Evolutionary conservation across 2,329 filamentous ascomycete species (phyloP), one percentile per base, ranked within the genome.

Genomic region (Xylaria arbuscula): DNA sequence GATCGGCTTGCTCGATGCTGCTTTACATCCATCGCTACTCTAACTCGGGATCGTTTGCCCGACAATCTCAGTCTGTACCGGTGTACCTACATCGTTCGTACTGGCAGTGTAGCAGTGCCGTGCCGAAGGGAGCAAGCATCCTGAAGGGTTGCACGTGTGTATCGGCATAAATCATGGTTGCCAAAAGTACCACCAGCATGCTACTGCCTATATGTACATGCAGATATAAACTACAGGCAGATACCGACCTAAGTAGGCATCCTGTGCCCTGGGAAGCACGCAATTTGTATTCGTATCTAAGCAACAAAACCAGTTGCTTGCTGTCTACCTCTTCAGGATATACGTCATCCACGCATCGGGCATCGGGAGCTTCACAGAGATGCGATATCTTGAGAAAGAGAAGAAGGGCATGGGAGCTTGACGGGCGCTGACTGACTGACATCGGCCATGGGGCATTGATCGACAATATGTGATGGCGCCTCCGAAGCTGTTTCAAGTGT

Each of bases 401-500:
- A 32, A 55, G 57, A 59, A 13, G 11, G 24, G n/a, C 17, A 28
- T 5, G 5, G 28, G 28, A 36, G 40, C 13, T 17, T 42, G 38
- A 42, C 38, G 11, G 38, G 11, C 28, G 28, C 38, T 19, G 19
- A 50, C 59, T 22, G 22, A 62, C 22, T 54, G 22, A 64, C 17
- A 9, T 10, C 9, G 36, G 62, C 36, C 47, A 62, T 62, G 67
- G 64, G 67, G 68, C 67, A 72, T 76, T 76, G 75, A 75, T 73
- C 62, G 75, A 73, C 73, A 73, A 73, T 73, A 72, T 72, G 74
- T 71, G 68, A 75, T 73, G 69, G 72, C 68, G 72, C 60, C 68
- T 70, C 73, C 62, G 70, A 28, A 40, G 61, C 53, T 74, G 76
- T 78, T 78, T 78, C 76, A 77, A 75, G 75, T 73, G 72, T 74